Evolutionary conservation across 352 stramenopile species (phyloP), one percentile per base, ranked within the genome.

Genomic region (Aphanomyces cochlioides): DNA sequence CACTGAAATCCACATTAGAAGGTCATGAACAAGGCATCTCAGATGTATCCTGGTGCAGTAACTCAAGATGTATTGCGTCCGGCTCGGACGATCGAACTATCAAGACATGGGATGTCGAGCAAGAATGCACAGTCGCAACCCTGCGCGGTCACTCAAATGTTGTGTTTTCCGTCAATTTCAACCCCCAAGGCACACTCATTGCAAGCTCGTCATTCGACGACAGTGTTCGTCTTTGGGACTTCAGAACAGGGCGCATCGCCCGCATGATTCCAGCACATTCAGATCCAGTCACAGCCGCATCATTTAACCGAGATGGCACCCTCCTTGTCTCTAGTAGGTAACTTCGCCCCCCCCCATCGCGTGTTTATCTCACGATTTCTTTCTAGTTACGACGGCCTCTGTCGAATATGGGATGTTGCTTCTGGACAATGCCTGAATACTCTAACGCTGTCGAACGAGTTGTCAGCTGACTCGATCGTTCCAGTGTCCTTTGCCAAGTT

Each of bases 1-100:
- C 76, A 17, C 67, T 83, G 7, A 65, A 74, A 37, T 50, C 47
- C 38, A 80, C 79, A 40, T 70, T 96, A 4, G 84, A 82, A 48
- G 95, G 94, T n/a, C 96, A 99, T 76, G 81, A 92, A 57, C 82
- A 97, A 53, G 96, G 96, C 34, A 89, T 99, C 17, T 98, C 96
- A 39, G 94, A 97, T 66, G 86, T 97, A 7, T 81, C 88, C 21
- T 99, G 96, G 95, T 96, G 84, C 10, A 78, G 80, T 4, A 87
- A 96, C 57, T 80, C 83, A 8, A 78, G 72, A 41, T 96, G 96
- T 61, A 69, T 99, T 38, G 94, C 90, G 10, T 98, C 96, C 5
- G 95, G 95, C 7, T 98, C 88, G 8, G 97, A 99, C 75, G 97
- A 99, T 78, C 95, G 95, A 56, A 98, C 95, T 0, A 76, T 98